Percentiles rank a stretch among this genome's conserved stretches.
phyloP scores from a whole-genome alignment of 148 eudicot genomes.

The Silene latifolia region DNA sequence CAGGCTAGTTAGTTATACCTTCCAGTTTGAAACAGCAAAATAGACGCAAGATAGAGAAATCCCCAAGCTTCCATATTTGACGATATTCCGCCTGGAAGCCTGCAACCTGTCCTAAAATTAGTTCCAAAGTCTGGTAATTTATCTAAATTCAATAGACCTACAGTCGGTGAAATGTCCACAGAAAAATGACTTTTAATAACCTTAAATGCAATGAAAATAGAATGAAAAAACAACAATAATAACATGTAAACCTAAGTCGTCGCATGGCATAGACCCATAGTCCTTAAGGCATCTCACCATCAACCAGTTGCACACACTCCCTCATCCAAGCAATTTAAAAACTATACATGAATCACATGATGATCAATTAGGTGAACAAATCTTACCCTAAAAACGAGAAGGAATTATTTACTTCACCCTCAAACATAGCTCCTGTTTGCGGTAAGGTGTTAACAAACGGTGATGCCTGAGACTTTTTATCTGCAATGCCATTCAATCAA shows the following conservation, averaged over 20 bases:
- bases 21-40: conserved; percentile 65
- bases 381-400: conserved; percentile 73
- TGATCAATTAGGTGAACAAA: background rate
- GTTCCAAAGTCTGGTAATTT: conserved; percentile 32
- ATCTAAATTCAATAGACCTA: conserved; percentile 7
- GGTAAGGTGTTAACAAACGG: conserved; percentile 31
- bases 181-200: background rate
- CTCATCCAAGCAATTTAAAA: background rate
- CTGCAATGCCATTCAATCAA: conserved; percentile 64
- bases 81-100: conserved; percentile 77
- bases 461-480: conserved; percentile 62
- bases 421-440: conserved; percentile 25
- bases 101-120: conserved; percentile 74
- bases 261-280: background rate
- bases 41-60: conserved; percentile 66
- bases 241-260: background rate
- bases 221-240: background rate
- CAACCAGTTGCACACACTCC: background rate
- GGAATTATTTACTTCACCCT: conserved; percentile 33
- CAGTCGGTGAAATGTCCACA: background rate
- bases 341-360: conserved; percentile 2
- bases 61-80: conserved; percentile 92
- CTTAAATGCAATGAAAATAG: conserved; percentile 5
- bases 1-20: conserved; percentile 47
- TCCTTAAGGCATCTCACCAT: background rate